Evolutionary conservation across 345 rosid genomes (phyloP).

Genomic region (Brassica incana): DNA sequence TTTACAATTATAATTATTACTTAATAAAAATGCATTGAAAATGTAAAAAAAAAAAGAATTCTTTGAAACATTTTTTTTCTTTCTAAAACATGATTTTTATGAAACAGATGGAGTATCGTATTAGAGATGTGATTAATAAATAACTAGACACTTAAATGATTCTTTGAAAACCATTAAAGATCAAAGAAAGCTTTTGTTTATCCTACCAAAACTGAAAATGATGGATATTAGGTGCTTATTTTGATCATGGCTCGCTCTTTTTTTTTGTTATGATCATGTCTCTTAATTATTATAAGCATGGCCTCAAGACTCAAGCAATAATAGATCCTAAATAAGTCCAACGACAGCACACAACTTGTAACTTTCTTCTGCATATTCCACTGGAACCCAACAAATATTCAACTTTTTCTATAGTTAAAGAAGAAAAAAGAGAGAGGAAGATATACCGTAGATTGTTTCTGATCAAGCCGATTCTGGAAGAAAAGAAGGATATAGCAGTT

Average conservation of each 20-base stretch:
- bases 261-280: neutral
- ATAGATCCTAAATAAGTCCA: slow-evolving; percentile 5
- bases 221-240: neutral
- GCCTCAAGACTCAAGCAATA: neutral
- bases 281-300: neutral
- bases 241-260: neutral
- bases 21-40: no score
- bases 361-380: slow-evolving; percentile 38
- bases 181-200: slow-evolving; percentile 16
- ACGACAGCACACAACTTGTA: neutral
- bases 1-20: no score
- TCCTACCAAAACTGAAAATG: slow-evolving; percentile 13
- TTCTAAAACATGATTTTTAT: no score
- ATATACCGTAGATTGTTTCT: slow-evolving; percentile 23
- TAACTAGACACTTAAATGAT: slow-evolving; percentile 23
- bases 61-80: no score
- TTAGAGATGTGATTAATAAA: neutral
- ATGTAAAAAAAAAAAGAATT: no score
- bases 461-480: slow-evolving; percentile 22
- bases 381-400: slow-evolving; percentile 31
- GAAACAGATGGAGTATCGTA: neutral
- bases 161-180: slow-evolving; percentile 1
- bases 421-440: neutral
- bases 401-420: neutral
- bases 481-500: slow-evolving; percentile 11